Evolutionary conservation across 768 basidiomycete genomes (phyloP).

Genomic region (Russula sp.): DNA sequence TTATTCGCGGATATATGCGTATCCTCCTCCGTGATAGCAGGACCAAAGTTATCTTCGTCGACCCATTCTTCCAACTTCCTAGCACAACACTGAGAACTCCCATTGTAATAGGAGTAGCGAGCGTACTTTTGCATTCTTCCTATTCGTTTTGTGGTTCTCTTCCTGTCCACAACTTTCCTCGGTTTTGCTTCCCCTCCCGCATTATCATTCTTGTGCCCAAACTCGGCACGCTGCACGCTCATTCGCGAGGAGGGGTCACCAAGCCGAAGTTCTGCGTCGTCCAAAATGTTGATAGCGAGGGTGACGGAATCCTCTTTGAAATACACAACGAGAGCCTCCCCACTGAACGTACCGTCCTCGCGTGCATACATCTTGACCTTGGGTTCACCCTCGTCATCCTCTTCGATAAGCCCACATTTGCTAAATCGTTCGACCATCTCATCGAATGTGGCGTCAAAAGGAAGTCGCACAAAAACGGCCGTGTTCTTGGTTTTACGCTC

Average conservation of each 20-base stretch:
- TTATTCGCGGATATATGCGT: slow-evolving; percentile 38
- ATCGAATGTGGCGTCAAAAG: slow-evolving; percentile 61
- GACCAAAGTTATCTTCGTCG: slow-evolving; percentile 88
- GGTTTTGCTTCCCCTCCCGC: slow-evolving; percentile 40
- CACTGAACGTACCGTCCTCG: slow-evolving; percentile 82
- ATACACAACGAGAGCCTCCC: slow-evolving; percentile 92
- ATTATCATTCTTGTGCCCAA: slow-evolving; percentile 54
- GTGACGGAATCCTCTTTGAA: slow-evolving; percentile 95
- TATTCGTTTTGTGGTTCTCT: slow-evolving; percentile 64
- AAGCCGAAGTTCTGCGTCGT: slow-evolving; percentile 84
- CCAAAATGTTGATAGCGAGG: slow-evolving; percentile 76
- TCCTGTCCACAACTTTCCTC: slow-evolving; percentile 66
- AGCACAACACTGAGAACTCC: slow-evolving; percentile 1
- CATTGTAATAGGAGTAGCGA: background rate
- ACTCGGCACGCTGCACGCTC: slow-evolving; percentile 70
- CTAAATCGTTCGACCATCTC: slow-evolving; percentile 83
- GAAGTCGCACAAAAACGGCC: slow-evolving; percentile 83
- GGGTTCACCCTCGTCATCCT: slow-evolving; percentile 85
- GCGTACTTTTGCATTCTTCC: slow-evolving; percentile 83
- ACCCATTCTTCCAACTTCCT: slow-evolving; percentile 95
- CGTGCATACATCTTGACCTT: slow-evolving; percentile 93
- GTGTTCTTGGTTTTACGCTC: slow-evolving; percentile 84
- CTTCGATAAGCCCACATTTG: slow-evolving; percentile 87
- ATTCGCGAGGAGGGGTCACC: slow-evolving; percentile 71
- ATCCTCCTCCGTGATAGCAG: slow-evolving; percentile 52